Conservation (phyloP, 116 monocot genomes). For the Zostera marina region DNA sequence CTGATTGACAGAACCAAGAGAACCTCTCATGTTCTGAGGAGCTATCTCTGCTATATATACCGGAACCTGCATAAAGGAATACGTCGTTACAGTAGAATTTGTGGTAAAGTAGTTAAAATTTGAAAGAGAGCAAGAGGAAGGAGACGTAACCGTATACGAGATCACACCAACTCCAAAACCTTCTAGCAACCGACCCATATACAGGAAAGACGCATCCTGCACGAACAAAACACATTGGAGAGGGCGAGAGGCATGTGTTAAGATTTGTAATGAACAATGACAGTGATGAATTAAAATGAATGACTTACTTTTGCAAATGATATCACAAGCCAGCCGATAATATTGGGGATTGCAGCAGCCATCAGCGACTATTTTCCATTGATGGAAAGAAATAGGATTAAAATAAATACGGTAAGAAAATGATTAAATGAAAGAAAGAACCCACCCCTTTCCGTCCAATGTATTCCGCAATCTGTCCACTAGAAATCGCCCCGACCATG, state of each 20-base stretch:
- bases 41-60: conserved; percentile 96
- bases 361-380: conserved; percentile 45
- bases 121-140: neutral
- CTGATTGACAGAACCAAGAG: conserved; percentile 89
- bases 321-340: conserved; percentile 84
- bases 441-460: conserved; percentile 71
- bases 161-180: conserved; percentile 94
- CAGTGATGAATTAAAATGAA: neutral
- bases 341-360: conserved; percentile 86
- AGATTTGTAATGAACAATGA: neutral
- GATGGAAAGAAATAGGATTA: neutral
- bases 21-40: conserved; percentile 81
- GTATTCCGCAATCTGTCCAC: conserved; percentile 78
- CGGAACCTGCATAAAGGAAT: conserved; percentile 40
- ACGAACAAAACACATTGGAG: conserved; percentile 4
- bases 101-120: neutral
- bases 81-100: neutral
- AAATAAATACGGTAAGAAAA: neutral
- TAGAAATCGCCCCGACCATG: conserved; percentile 75
- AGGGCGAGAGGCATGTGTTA: neutral
- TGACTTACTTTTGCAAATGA: conserved; percentile 67
- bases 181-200: conserved; percentile 82
- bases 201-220: conserved; percentile 84
- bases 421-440: neutral
- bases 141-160: conserved; percentile 45